Evolutionary conservation across 345 rosid species (phyloP).

Genomic region (Draba incana): DNA sequence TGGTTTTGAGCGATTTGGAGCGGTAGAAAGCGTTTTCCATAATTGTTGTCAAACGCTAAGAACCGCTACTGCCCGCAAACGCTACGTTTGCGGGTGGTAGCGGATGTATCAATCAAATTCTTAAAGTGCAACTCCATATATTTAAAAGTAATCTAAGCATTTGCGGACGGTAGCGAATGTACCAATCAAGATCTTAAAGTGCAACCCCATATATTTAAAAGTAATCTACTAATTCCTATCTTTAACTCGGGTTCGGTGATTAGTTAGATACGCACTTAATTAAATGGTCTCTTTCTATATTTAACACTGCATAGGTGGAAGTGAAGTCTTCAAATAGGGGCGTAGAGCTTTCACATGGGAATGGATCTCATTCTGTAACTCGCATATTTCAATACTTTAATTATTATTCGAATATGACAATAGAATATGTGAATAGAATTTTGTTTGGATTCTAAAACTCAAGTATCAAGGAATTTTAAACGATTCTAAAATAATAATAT

Average conservation of each 20-base stretch:
- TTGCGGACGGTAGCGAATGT: too few species aligned
- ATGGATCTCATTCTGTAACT: conserved; percentile 35
- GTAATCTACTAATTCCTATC: background rate
- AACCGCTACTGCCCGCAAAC: too few species aligned
- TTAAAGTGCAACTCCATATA: background rate
- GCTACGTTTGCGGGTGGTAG: too few species aligned
- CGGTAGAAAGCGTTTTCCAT: too few species aligned
- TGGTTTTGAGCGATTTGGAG: too few species aligned
- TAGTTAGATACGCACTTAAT: conserved; percentile 9
- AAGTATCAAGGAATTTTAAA: conserved; percentile 39
- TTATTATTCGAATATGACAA: conserved; percentile 5
- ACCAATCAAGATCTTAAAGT: too few species aligned
- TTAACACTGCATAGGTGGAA: conserved; percentile 35
- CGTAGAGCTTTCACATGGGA: conserved; percentile 37
- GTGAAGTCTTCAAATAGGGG: conserved; percentile 29
- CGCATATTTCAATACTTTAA: conserved; percentile 13
- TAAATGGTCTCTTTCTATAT: conserved; percentile 17
- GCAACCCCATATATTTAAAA: conserved; percentile 6
- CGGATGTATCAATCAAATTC: too few species aligned
- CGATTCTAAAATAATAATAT: conserved; percentile 17
- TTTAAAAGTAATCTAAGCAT: conserved; percentile 5
- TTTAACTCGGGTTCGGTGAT: conserved; percentile 20
- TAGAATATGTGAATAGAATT: conserved; percentile 29
- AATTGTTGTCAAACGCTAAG: too few species aligned
- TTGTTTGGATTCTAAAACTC: conserved; percentile 27